Conservation (phyloP, 1,284 basidiomycete genomes). For the Tilletia indica region DNA sequence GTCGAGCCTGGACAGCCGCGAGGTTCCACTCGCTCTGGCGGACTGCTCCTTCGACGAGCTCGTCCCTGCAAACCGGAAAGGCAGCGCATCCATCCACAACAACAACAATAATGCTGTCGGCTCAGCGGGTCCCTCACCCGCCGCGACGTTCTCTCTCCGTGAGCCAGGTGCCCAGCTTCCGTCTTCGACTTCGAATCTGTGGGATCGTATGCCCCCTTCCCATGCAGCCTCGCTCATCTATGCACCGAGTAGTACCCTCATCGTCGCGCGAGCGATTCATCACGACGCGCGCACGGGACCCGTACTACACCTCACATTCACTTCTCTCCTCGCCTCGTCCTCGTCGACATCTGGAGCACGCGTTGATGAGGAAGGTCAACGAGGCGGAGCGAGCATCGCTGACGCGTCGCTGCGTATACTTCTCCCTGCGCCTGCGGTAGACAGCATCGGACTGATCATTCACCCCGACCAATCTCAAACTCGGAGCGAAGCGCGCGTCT, state of each 20-base stretch:
- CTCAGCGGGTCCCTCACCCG: not conserved
- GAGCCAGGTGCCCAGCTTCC: not conserved
- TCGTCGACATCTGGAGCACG: not conserved
- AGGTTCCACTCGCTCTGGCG: slow-evolving; percentile 4
- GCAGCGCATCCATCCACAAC: not conserved
- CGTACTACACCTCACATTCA: slow-evolving; percentile 9
- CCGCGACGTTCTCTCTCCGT: slow-evolving; percentile 5
- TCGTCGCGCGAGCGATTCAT: slow-evolving; percentile 15
- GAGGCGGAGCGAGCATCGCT: not conserved
- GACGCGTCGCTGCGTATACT: not conserved
- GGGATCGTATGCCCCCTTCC: slow-evolving; percentile 1
- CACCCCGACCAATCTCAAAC: not conserved
- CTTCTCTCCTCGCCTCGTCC: not conserved
- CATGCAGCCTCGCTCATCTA: slow-evolving; percentile 12
- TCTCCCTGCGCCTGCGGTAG: slow-evolving; percentile 8
- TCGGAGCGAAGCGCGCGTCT: not conserved
- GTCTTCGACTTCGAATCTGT: not conserved
- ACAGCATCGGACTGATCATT: not conserved
- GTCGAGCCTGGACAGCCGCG: not conserved
- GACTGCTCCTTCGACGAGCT: slow-evolving; percentile 18
- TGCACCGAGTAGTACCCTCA: not conserved
- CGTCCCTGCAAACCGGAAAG: not conserved
- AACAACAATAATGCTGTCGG: not conserved
- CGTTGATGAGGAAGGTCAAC: not conserved
- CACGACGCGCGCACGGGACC: slow-evolving; percentile 12